phyloP scores from a whole-genome alignment of 2,329 filamentous ascomycete species.

The Plenodomus lindquistii region DNA sequence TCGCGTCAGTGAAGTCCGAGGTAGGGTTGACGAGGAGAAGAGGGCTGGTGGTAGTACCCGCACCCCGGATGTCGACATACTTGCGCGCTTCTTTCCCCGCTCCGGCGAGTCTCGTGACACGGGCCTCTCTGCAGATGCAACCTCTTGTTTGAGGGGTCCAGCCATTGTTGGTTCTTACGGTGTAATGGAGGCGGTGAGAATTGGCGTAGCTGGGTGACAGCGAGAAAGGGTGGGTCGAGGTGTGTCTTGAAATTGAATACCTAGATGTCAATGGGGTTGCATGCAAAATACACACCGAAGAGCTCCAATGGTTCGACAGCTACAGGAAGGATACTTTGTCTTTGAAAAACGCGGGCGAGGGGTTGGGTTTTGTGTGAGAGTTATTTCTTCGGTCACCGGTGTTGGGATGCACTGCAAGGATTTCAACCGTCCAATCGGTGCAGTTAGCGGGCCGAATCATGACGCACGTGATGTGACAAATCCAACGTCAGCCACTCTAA shows the following conservation, averaged over 20 bases:
- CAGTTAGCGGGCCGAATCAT: neutral
- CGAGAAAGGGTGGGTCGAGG: neutral
- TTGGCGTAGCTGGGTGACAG: neutral
- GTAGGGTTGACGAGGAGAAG: slow-evolving; percentile 6
- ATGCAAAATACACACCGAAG: slow-evolving; percentile 7
- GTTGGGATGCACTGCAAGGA: neutral
- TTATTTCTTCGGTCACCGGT: too few species aligned
- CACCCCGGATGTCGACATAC: slow-evolving; percentile 29
- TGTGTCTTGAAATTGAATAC: neutral
- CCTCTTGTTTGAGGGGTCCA: slow-evolving; percentile 23
- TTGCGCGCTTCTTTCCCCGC: slow-evolving; percentile 43
- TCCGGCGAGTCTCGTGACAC: slow-evolving; percentile 39
- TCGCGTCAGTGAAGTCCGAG: slow-evolving; percentile 29
- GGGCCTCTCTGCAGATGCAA: slow-evolving; percentile 21
- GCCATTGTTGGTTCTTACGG: slow-evolving; percentile 16
- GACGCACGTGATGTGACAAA: neutral
- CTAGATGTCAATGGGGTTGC: slow-evolving; percentile 2
- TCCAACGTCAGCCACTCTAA: neutral
- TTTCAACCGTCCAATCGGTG: neutral
- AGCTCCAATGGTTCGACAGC: neutral
- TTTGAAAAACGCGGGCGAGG: neutral
- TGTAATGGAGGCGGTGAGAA: neutral
- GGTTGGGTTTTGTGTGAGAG: neutral
- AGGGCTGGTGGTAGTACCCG: slow-evolving; percentile 1
- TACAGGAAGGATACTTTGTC: neutral